Evolutionary conservation across 768 basidiomycete genomes (phyloP), one percentile per base, ranked within the genome.

Genomic region (Coprinopsis cinerea): DNA sequence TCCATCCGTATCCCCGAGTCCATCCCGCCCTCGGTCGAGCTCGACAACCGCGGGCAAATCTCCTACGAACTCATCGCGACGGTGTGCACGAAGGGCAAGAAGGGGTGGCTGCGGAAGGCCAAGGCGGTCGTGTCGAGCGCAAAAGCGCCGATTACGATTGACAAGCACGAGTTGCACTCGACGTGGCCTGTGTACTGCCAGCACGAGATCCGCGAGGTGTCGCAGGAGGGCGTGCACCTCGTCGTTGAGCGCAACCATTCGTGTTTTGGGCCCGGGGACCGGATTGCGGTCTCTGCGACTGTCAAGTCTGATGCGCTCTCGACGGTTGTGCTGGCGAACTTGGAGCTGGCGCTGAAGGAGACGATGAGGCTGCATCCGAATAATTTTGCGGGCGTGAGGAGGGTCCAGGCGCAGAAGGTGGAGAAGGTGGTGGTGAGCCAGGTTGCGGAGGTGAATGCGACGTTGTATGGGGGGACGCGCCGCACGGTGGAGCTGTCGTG

Each of bases 121-220:
- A 85, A 88, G 59, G 78, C 85, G 1, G 72, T 78, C 18, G 77
- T 88, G 36, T 67, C 81, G 25, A 79, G 83, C n/a, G 78, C 82
- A 11, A 73, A 79, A 17, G 79, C 87, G 27, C 70, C 76, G 11
- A 84, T 96, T 39, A 79, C 83, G 54, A 89, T 96, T 58, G 88
- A 91, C 72, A 96, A 95, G 65, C 92, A 95, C 60, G 93, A 95
- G 55, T 71, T 94, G 5, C 92, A 95, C 60, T 87, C 92, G 3
- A 85, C 89, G 1, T 96, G 93, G 93, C 92, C 93, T 2, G 77
- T 94, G 25, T 95, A 92, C 61, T 79, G 78, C 43, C 87, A 91
- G 61, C 77, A 78, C 10, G 88, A 92, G 58, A 75, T 74, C 27
- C 84, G 88, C n/a, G 74, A 78, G 14, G 66, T 80, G 15, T 59